Evolutionary conservation across 805 yeast species (phyloP).

Genomic region (Lipomyces yamadae): DNA sequence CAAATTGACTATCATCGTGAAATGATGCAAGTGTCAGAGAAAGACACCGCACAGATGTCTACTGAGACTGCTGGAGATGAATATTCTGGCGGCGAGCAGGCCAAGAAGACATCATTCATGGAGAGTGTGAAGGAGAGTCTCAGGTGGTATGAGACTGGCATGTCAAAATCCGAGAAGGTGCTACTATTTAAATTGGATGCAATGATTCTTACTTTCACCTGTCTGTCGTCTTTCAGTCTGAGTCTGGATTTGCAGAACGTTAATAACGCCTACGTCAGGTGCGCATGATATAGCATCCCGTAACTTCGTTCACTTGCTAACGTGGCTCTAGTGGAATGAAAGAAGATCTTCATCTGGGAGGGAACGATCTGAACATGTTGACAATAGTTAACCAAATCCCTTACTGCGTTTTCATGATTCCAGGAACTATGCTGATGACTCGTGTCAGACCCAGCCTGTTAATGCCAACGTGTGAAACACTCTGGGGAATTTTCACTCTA

Average conservation of each 20-base stretch:
- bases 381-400: constrained; percentile 29
- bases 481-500: constrained; percentile 50
- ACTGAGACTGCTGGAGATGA: neutral
- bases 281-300: neutral
- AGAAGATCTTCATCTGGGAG: constrained; percentile 51
- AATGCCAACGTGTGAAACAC: constrained; percentile 46
- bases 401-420: constrained; percentile 55
- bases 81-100: neutral
- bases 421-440: constrained; percentile 47
- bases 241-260: constrained; percentile 26
- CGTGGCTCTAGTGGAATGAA: constrained; percentile 58
- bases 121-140: neutral
- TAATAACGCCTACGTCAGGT: constrained; percentile 29
- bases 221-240: constrained; percentile 25
- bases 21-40: neutral
- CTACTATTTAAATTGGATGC: constrained; percentile 47
- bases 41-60: neutral
- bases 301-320: constrained; percentile 42
- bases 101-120: neutral
- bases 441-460: constrained; percentile 45
- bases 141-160: constrained; percentile 44
- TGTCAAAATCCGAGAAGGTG: constrained; percentile 42
- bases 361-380: constrained; percentile 50
- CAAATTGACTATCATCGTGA: neutral
- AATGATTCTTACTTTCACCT: constrained; percentile 43